These are phyloP conservation scores for Fusarium begoniae DNA, from an alignment of 2,329 filamentous ascomycete genomes.

Conservation along the genomic window DNA sequence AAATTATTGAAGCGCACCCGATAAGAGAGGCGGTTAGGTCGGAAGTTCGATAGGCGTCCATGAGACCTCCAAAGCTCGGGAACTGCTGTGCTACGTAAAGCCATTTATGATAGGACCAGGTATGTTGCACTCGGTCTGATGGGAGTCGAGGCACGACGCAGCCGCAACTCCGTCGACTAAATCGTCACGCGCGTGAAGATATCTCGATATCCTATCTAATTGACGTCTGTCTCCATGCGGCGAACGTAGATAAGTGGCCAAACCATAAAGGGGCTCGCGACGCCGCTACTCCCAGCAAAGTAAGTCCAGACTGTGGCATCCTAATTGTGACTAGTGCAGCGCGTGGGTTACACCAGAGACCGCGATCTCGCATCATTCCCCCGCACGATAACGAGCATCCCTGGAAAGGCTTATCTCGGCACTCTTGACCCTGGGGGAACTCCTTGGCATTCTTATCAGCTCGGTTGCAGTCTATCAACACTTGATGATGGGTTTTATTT, in stretches of 20 bases:
- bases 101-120: background rate
- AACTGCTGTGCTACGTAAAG: background rate
- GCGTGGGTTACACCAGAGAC: background rate
- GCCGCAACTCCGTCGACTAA: background rate
- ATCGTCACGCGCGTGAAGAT: background rate
- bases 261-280: background rate
- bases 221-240: background rate
- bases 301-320: slow-evolving; percentile 2
- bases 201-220: background rate
- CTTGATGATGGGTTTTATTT: background rate
- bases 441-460: background rate
- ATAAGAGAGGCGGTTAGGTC: background rate
- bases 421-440: background rate
- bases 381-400: background rate
- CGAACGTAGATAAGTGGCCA: background rate
- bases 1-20: too few relatives aligned
- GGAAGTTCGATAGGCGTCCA: background rate
- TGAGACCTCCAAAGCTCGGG: too few relatives aligned
- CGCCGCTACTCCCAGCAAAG: background rate
- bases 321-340: background rate
- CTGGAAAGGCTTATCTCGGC: background rate
- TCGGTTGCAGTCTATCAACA: background rate
- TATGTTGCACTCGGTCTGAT: background rate
- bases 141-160: background rate
- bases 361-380: background rate